phyloP scores from a whole-genome alignment of 2,329 filamentous ascomycete species.

The Colletotrichum nymphaeae region DNA sequence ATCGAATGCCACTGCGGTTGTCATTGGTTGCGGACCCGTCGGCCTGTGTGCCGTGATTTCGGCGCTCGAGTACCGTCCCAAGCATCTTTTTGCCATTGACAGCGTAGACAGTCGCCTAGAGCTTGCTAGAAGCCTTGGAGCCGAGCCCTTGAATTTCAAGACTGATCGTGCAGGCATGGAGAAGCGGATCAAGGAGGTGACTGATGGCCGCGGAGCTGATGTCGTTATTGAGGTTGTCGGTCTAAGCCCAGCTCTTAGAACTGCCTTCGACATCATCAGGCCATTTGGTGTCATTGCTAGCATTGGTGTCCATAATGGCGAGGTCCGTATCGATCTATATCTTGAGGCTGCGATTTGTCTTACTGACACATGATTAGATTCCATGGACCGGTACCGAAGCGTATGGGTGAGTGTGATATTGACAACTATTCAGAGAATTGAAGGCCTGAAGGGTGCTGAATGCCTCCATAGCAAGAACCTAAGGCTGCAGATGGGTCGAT shows the following conservation, averaged over 20 bases:
- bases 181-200: conserved; percentile 78
- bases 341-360: not conserved
- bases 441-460: not conserved
- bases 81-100: conserved; percentile 83
- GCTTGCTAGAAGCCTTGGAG: conserved; percentile 78
- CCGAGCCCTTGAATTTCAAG: conserved; percentile 84
- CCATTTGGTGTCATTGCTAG: conserved; percentile 81
- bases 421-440: not conserved
- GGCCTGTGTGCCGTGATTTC: conserved; percentile 87
- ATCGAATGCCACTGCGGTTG: conserved; percentile 76
- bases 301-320: conserved; percentile 80
- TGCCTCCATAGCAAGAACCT: conserved; percentile 71
- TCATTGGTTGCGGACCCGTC: conserved; percentile 88
- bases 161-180: conserved; percentile 73
- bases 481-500: conserved; percentile 80
- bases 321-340: conserved; percentile 59
- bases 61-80: conserved; percentile 79
- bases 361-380: conserved; percentile 56
- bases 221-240: conserved; percentile 85
- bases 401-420: conserved; percentile 57
- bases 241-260: conserved; percentile 74
- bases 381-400: conserved; percentile 75
- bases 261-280: conserved; percentile 77
- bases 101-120: conserved; percentile 80
- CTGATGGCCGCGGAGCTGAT: conserved; percentile 85